Percentiles rank a stretch among this genome's conserved stretches.
Evolutionary conservation across 257 asterid species (phyloP).

Genomic region (Thymus quinquecostatus): DNA sequence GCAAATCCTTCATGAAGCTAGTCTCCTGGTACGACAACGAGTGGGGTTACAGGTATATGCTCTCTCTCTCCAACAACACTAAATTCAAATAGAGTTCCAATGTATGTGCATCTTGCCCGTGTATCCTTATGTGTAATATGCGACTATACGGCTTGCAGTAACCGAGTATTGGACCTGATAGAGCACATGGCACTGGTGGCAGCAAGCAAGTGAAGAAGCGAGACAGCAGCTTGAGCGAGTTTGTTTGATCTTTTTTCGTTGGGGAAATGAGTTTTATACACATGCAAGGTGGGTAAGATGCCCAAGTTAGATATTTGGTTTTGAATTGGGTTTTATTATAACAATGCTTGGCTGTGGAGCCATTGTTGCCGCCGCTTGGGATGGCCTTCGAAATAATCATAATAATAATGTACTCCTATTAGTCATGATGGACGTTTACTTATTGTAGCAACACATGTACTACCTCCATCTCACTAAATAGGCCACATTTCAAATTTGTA

Average conservation of each 20-base stretch:
- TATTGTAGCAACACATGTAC: no score
- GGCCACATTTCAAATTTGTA: no score
- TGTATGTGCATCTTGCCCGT: background rate
- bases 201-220: conserved; percentile 46
- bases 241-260: background rate
- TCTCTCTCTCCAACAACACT: conserved; percentile 19
- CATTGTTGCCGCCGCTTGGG: conserved; percentile 8
- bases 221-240: conserved; percentile 22
- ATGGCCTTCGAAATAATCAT: conserved; percentile 37
- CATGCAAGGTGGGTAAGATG: conserved; percentile 27
- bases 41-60: conserved; percentile 95
- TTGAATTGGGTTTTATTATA: conserved; percentile 11
- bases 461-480: no score
- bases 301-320: conserved; percentile 17
- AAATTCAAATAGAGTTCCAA: no score
- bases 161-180: conserved; percentile 91
- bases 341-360: background rate
- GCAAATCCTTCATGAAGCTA: conserved; percentile 81
- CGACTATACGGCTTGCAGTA: conserved; percentile 41
- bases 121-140: conserved; percentile 3
- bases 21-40: conserved; percentile 98
- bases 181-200: conserved; percentile 97
- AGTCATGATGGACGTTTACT: background rate
- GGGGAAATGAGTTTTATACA: conserved; percentile 22
- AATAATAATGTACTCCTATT: conserved; percentile 32